phyloP scores from a whole-genome alignment of 306 rosid species.

The Trichosanthes truncata region DNA sequence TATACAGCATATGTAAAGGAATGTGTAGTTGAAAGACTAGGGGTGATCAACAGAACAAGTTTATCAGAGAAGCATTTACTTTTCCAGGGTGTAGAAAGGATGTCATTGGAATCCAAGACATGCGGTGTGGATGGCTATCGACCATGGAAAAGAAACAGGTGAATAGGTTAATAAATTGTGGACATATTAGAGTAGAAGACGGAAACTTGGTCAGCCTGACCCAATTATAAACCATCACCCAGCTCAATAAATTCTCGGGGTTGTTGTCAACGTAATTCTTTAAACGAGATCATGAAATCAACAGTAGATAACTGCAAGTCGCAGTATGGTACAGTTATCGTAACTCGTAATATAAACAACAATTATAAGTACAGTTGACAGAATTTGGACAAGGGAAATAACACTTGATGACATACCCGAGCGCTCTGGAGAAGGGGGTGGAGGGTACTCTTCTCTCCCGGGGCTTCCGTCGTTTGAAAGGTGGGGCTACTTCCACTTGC shows the following conservation, averaged over 20 bases:
- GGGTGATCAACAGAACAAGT: not conserved
- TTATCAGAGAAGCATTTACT: not conserved
- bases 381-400: not conserved
- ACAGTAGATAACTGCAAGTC: not conserved
- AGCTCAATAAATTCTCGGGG: not conserved
- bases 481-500: constrained; percentile 1
- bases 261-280: not conserved
- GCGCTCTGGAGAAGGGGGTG: constrained; percentile 42
- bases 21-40: not conserved
- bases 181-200: no score
- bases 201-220: no score
- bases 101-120: not conserved
- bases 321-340: not conserved
- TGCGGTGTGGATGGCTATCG: not conserved
- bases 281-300: not conserved
- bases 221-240: not conserved
- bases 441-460: constrained; percentile 52
- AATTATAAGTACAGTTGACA: not conserved
- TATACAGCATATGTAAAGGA: not conserved
- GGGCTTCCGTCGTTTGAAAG: constrained; percentile 27
- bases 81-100: not conserved
- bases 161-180: not conserved
- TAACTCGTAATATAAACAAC: not conserved
- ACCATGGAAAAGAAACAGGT: not conserved
- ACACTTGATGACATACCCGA: constrained; percentile 21